phyloP scores from a whole-genome alignment of 129 eudicot genomes.

The Calendula officinalis region DNA sequence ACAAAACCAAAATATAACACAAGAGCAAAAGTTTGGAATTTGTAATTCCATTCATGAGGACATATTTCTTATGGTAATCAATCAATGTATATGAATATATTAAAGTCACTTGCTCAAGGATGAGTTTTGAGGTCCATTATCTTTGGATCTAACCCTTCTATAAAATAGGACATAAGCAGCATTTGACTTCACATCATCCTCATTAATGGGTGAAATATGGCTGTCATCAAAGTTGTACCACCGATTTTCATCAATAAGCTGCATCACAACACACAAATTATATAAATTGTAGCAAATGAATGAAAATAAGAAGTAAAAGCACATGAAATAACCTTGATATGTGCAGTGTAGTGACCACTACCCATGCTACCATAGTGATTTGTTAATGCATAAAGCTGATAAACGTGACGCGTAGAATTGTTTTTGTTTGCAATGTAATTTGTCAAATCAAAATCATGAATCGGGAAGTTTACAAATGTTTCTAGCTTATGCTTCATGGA shows the following conservation, averaged over 20 bases:
- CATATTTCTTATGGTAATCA: slow-evolving; percentile 22
- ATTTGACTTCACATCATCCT: slow-evolving; percentile 73
- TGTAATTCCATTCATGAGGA: slow-evolving; percentile 12
- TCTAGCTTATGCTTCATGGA: slow-evolving; percentile 94
- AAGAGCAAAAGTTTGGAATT: slow-evolving; percentile 16
- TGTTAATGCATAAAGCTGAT: slow-evolving; percentile 85
- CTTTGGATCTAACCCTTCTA: slow-evolving; percentile 58
- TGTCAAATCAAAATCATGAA: slow-evolving; percentile 86
- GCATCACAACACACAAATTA: slow-evolving; percentile 24
- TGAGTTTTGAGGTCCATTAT: slow-evolving; percentile 42
- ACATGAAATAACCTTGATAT: slow-evolving; percentile 57
- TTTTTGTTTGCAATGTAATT: slow-evolving; percentile 83
- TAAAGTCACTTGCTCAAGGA: slow-evolving; percentile 30
- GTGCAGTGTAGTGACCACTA: slow-evolving; percentile 95
- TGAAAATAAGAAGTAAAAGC: neutral
- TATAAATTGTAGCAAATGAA: too few species aligned
- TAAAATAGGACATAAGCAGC: slow-evolving; percentile 92
- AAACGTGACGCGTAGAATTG: slow-evolving; percentile 68
- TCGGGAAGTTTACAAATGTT: slow-evolving; percentile 87
- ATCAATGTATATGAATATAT: slow-evolving; percentile 28
- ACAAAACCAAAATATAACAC: neutral
- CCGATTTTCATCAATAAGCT: slow-evolving; percentile 84
- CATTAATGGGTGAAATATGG: slow-evolving; percentile 61
- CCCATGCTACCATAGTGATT: slow-evolving; percentile 99
- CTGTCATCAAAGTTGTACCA: slow-evolving; percentile 94